A percentile compares a stretch with the other conserved stretches of the same genome.
phyloP scores from a whole-genome alignment of 208 protist species.

The Balamuthia mandrillaris region DNA sequence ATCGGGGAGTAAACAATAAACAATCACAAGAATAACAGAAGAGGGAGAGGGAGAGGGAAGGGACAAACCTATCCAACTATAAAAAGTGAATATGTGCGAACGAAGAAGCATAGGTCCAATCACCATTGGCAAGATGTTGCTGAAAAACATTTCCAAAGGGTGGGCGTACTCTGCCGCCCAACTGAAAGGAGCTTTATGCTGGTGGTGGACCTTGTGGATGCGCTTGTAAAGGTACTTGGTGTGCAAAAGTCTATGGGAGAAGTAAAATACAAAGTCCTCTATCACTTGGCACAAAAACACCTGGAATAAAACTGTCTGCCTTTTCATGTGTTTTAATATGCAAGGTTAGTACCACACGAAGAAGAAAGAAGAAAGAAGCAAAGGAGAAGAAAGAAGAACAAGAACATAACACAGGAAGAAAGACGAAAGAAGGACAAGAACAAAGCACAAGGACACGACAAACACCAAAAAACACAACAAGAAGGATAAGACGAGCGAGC shows the following conservation, averaged over 20 bases:
- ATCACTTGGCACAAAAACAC: no score
- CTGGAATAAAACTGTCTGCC: no score
- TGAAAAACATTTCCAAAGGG: constrained; percentile 19
- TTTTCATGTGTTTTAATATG: no score
- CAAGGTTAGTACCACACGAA: no score
- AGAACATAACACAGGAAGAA: no score
- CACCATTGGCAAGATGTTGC: constrained; percentile 43
- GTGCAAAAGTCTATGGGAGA: constrained; percentile 52
- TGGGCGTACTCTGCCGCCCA: constrained; percentile 62
- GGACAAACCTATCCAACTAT: background rate
- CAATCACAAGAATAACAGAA: background rate
- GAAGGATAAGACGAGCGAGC: no score
- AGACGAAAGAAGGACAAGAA: no score
- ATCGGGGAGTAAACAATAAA: background rate
- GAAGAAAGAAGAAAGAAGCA: no score
- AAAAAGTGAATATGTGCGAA: constrained; percentile 49
- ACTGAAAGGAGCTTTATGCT: constrained; percentile 55
- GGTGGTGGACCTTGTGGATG: constrained; percentile 65
- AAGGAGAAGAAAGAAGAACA: no score
- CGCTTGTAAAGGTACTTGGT: constrained; percentile 44
- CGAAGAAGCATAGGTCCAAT: constrained; percentile 51
- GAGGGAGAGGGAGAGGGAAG: background rate
- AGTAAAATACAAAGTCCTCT: constrained; percentile 66
- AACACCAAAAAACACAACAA: no score
- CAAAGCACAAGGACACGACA: no score